Conservation (phyloP, 2,329 filamentous ascomycete genomes). For the Fusarium duplospermum region DNA sequence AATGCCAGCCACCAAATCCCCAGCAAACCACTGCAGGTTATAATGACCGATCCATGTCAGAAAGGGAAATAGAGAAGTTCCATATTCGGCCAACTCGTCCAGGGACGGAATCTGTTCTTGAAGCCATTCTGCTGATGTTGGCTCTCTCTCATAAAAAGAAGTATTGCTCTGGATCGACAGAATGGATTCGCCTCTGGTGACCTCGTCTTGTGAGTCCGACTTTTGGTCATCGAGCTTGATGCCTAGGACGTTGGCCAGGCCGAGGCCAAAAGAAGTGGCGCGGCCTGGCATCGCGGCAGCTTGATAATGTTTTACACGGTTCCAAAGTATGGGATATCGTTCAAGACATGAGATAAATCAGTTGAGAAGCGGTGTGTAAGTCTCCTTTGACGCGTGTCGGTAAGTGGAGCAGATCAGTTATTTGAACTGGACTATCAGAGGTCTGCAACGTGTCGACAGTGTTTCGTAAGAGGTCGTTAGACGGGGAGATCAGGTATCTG, state of each 20-base stretch:
- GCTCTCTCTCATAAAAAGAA: slow-evolving; percentile 85
- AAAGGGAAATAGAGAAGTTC: slow-evolving; percentile 85
- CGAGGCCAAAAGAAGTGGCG: slow-evolving; percentile 72
- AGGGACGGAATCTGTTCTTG: slow-evolving; percentile 69
- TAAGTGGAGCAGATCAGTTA: not conserved
- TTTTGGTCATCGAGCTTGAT: slow-evolving; percentile 78
- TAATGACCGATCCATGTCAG: slow-evolving; percentile 89
- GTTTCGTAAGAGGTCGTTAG: not conserved
- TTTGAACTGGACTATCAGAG: not conserved
- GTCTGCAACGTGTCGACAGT: not conserved
- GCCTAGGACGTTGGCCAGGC: slow-evolving; percentile 81
- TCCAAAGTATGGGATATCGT: not conserved
- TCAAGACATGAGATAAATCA: not conserved
- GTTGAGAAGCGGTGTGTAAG: not conserved
- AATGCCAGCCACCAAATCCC: slow-evolving; percentile 84
- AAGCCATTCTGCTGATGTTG: slow-evolving; percentile 80
- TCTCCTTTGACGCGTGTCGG: not conserved
- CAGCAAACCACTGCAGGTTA: slow-evolving; percentile 88
- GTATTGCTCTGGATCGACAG: slow-evolving; percentile 79
- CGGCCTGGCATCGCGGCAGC: slow-evolving; percentile 29
- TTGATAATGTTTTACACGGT: not conserved
- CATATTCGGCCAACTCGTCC: slow-evolving; percentile 68
- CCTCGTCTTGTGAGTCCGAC: slow-evolving; percentile 63
- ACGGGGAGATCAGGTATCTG: not conserved
- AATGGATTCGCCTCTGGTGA: slow-evolving; percentile 82